phyloP scores from a whole-genome alignment of 1,284 basidiomycete genomes.

The Leccinum pachyderme region DNA sequence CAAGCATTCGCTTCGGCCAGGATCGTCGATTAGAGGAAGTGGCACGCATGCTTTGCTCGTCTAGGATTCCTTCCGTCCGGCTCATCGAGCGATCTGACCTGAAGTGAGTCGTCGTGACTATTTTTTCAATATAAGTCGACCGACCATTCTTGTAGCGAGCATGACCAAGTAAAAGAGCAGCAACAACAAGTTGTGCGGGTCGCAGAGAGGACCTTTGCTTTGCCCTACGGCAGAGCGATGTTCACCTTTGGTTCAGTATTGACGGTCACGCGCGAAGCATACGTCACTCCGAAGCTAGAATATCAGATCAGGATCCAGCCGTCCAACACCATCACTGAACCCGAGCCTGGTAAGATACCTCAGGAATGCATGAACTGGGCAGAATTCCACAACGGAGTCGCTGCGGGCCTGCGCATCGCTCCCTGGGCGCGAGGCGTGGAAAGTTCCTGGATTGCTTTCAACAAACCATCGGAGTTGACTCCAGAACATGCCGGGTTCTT shows the following conservation, averaged over 20 bases:
- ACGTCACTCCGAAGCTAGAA: constrained; percentile 79
- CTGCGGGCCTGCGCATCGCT: constrained; percentile 82
- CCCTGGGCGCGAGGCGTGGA: constrained; percentile 77
- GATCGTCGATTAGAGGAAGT: constrained; percentile 87
- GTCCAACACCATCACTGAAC: constrained; percentile 58
- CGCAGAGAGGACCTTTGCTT: constrained; percentile 80
- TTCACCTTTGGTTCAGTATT: constrained; percentile 80
- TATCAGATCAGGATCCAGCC: constrained; percentile 74
- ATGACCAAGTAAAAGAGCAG: constrained; percentile 78
- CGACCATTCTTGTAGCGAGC: constrained; percentile 51
- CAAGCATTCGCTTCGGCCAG: constrained; percentile 81
- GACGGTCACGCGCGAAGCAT: constrained; percentile 72
- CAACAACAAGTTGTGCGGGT: constrained; percentile 77
- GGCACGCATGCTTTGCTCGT: constrained; percentile 82
- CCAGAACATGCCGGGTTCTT: constrained; percentile 95
- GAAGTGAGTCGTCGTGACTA: constrained; percentile 46
- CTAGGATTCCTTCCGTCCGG: constrained; percentile 62
- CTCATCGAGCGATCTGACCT: constrained; percentile 70
- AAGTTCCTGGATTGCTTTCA: constrained; percentile 93
- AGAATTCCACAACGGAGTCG: constrained; percentile 96
- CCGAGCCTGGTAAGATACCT: constrained; percentile 65
- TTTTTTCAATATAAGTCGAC: neutral
- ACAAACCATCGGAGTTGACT: constrained; percentile 82
- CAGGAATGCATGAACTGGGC: constrained; percentile 84
- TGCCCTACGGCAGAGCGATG: constrained; percentile 85